Percentiles rank a stretch among this genome's conserved stretches.
phyloP scores from a whole-genome alignment of 208 protist genomes.

The Acanthamoeba sp. region DNA sequence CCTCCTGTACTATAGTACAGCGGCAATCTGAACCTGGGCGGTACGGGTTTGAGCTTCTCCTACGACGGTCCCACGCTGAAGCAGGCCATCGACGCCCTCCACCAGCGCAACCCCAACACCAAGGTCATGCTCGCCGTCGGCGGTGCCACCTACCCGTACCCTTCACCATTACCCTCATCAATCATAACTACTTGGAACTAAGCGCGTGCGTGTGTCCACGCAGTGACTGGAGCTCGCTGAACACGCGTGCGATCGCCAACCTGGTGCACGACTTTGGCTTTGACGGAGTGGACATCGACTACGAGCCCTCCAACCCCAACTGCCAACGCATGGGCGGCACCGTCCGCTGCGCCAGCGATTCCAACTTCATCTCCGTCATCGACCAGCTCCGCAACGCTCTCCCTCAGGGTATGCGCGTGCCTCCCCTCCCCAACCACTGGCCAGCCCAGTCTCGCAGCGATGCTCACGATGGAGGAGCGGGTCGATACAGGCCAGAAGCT shows the following conservation, averaged over 20 bases:
- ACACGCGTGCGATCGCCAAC: neutral
- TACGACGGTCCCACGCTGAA: neutral
- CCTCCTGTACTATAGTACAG: neutral
- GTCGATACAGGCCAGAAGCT: neutral
- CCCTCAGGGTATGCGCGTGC: neutral
- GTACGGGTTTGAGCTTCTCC: neutral
- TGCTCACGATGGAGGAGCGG: too few species aligned
- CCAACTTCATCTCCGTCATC: conserved; percentile 17
- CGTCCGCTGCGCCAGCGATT: neutral
- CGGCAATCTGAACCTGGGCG: neutral
- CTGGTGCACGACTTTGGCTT: conserved; percentile 8
- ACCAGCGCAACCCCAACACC: neutral
- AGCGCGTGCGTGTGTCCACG: too few species aligned
- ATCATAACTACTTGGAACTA: neutral
- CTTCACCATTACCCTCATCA: neutral
- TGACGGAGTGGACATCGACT: conserved; percentile 13
- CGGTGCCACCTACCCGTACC: neutral
- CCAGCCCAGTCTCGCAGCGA: too few species aligned
- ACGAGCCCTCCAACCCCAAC: conserved; percentile 15
- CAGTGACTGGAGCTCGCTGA: neutral
- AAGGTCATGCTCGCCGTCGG: neutral
- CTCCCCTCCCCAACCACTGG: neutral
- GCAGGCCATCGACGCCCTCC: neutral
- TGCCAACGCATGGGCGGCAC: neutral
- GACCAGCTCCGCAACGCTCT: neutral